Conservation (phyloP, 2,329 filamentous ascomycete genomes). For the Ascochyta rabiei region DNA sequence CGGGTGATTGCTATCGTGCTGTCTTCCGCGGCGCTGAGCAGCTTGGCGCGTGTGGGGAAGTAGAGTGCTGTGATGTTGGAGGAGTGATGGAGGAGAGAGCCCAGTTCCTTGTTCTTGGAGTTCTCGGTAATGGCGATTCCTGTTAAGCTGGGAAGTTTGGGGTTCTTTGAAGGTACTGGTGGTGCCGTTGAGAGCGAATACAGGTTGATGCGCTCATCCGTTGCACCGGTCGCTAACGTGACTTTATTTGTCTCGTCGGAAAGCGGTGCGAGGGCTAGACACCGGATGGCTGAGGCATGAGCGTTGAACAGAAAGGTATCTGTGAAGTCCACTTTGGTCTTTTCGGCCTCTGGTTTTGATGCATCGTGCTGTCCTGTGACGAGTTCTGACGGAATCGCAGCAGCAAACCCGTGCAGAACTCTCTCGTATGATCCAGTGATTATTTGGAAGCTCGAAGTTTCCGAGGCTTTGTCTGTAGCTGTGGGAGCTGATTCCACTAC, state of each 20-base stretch:
- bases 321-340: conserved; percentile 67
- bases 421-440: conserved; percentile 93
- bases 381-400: conserved; percentile 61
- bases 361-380: conserved; percentile 36
- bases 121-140: conserved; percentile 81
- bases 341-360: conserved; percentile 26
- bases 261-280: conserved; percentile 77
- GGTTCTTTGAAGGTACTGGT: conserved; percentile 61
- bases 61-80: conserved; percentile 78
- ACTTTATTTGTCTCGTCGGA: conserved; percentile 79
- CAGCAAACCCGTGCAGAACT: conserved; percentile 86
- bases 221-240: conserved; percentile 87
- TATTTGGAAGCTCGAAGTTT: conserved; percentile 71
- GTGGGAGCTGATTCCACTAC: conserved; percentile 16
- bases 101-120: conserved; percentile 83
- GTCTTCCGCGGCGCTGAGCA: conserved; percentile 88
- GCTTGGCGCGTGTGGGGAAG: conserved; percentile 85
- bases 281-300: conserved; percentile 87
- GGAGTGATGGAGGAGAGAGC: conserved; percentile 83
- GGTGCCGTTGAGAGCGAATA: conserved; percentile 76
- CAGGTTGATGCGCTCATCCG: conserved; percentile 92
- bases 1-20: conserved; percentile 87
- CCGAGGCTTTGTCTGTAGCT: conserved; percentile 11
- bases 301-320: conserved; percentile 97
- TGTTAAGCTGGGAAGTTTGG: conserved; percentile 70